Evolutionary conservation across 1,284 basidiomycete genomes (phyloP).

Genomic region (Taiwanofungus camphoratus): DNA sequence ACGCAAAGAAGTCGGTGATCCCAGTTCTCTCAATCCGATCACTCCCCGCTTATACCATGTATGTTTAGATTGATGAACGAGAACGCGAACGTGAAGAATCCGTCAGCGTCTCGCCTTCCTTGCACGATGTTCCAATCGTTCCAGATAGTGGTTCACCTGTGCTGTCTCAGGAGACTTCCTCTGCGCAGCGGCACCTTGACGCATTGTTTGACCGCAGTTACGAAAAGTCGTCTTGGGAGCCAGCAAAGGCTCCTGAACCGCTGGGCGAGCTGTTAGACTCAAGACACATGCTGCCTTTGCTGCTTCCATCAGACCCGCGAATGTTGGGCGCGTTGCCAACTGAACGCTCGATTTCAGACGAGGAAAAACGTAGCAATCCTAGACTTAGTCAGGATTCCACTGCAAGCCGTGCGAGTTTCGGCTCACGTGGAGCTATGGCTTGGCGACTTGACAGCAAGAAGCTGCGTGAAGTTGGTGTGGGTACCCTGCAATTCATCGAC

Average conservation of each 20-base stretch:
- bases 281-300: constrained; percentile 86
- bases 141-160: constrained; percentile 24
- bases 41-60: constrained; percentile 5
- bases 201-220: constrained; percentile 66
- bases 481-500: constrained; percentile 63
- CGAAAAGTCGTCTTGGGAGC: constrained; percentile 68
- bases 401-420: constrained; percentile 31
- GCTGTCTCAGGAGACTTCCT: constrained; percentile 26
- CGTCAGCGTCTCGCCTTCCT: constrained; percentile 38
- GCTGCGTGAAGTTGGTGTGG: constrained; percentile 54
- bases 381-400: constrained; percentile 32
- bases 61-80: constrained; percentile 54
- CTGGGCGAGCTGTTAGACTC: constrained; percentile 88
- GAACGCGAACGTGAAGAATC: constrained; percentile 54
- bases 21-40: neutral
- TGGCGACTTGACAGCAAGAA: constrained; percentile 53
- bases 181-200: constrained; percentile 62
- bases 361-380: constrained; percentile 26
- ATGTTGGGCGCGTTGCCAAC: constrained; percentile 69
- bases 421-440: constrained; percentile 39
- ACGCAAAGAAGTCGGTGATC: constrained; percentile 63
- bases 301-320: constrained; percentile 74
- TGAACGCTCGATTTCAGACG: constrained; percentile 35
- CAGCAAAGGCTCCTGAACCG: constrained; percentile 70
- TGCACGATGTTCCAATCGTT: constrained; percentile 35